A percentile compares a stretch with the other conserved stretches of the same genome.
Evolutionary conservation across 2,329 filamentous ascomycete species (phyloP).

Genomic region (Penicillium crustosum): DNA sequence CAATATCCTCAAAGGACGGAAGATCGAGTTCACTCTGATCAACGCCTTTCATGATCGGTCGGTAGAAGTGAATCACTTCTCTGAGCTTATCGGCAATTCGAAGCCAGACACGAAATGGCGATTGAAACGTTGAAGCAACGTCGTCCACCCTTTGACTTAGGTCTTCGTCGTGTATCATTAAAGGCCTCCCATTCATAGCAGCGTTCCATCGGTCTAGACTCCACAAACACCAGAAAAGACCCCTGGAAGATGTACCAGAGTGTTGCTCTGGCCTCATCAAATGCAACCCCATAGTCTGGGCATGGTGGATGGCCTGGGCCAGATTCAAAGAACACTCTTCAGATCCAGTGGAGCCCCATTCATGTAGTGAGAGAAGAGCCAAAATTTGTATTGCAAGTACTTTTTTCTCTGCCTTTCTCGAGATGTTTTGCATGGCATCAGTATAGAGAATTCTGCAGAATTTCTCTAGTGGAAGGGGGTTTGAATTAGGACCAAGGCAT

Average conservation of each 20-base stretch:
- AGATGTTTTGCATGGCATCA: conserved; percentile 27
- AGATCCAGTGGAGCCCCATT: conserved; percentile 31
- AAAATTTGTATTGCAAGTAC: conserved; percentile 33
- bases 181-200: conserved; percentile 23
- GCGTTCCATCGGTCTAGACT: conserved; percentile 26
- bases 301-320: conserved; percentile 34
- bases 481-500: conserved; percentile 15
- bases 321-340: conserved; percentile 34
- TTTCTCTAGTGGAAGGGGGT: background rate
- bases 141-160: conserved; percentile 13
- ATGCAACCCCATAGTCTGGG: conserved; percentile 33
- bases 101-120: conserved; percentile 17
- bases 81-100: conserved; percentile 11
- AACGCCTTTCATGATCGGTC: conserved; percentile 9
- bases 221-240: conserved; percentile 27
- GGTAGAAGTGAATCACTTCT: conserved; percentile 12
- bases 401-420: conserved; percentile 22
- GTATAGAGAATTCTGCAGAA: conserved; percentile 20
- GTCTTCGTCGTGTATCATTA: conserved; percentile 24
- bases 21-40: conserved; percentile 8
- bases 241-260: background rate
- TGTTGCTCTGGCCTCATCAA: conserved; percentile 10
- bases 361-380: conserved; percentile 34
- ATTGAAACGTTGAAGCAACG: conserved; percentile 12
- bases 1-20: conserved; percentile 3